A percentile compares a stretch with the other conserved stretches of the same genome.
These are phyloP conservation scores for Aspergillus versicolor DNA, from an alignment of 2,329 filamentous ascomycete species.

Conservation along the genomic window DNA sequence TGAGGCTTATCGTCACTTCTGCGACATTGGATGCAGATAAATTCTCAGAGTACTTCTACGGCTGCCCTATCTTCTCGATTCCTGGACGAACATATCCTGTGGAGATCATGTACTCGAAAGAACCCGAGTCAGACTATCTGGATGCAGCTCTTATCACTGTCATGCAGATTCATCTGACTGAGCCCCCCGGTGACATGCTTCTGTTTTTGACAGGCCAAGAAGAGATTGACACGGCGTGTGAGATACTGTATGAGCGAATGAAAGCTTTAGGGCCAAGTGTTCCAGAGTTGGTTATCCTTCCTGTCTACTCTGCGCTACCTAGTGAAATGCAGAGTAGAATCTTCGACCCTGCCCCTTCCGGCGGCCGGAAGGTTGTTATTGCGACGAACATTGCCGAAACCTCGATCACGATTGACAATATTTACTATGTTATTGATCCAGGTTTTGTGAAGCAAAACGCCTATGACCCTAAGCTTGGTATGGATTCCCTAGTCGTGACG, in stretches of 20 bases:
- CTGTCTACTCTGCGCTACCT: conserved; percentile 92
- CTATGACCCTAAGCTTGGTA: conserved; percentile 94
- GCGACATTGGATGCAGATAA: conserved; percentile 97
- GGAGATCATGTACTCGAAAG: conserved; percentile 90
- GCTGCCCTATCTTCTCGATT: conserved; percentile 94
- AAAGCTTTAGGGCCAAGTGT: conserved; percentile 88
- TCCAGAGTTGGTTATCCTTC: conserved; percentile 86
- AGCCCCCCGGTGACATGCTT: conserved; percentile 90
- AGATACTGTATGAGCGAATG: conserved; percentile 93
- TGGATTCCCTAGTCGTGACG: conserved; percentile 94
- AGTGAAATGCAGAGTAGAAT: conserved; percentile 92
- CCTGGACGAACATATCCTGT: conserved; percentile 94
- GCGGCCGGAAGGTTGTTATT: conserved; percentile 89
- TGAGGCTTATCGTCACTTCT: conserved; percentile 95
- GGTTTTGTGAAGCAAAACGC: conserved; percentile 98
- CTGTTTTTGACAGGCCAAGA: conserved; percentile 96
- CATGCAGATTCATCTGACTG: conserved; percentile 96
- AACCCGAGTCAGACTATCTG: conserved; percentile 93
- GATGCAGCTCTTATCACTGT: conserved; percentile 93
- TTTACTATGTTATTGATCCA: conserved; percentile 95
- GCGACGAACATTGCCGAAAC: conserved; percentile 99
- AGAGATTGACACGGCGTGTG: conserved; percentile 93
- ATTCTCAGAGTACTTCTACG: conserved; percentile 93
- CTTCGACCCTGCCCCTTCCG: conserved; percentile 87
- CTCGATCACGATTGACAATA: conserved; percentile 95